These are phyloP conservation scores for Exophiala calicioides DNA, from an alignment of 2,329 filamentous ascomycete genomes.

Conservation along the genomic window DNA sequence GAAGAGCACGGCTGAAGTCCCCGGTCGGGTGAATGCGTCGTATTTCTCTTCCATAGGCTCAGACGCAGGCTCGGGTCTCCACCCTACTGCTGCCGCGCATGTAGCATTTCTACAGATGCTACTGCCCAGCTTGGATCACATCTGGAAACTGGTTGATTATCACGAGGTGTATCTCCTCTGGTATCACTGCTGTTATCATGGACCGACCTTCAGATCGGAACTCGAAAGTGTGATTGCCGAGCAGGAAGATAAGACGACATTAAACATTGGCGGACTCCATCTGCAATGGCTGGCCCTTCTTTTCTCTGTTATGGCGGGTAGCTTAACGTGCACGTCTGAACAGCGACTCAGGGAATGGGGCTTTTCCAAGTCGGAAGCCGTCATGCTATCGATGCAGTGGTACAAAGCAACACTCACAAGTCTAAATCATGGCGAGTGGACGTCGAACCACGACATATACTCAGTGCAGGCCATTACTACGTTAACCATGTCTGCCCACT, in stretches of 20 bases:
- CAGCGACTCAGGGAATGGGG: slow-evolving; percentile 43
- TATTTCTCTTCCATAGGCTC: neutral
- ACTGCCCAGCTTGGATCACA: slow-evolving; percentile 21
- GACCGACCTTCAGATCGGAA: slow-evolving; percentile 22
- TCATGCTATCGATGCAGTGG: slow-evolving; percentile 47
- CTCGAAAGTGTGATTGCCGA: slow-evolving; percentile 18
- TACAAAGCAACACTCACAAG: slow-evolving; percentile 48
- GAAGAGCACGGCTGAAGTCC: neutral
- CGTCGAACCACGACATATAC: slow-evolving; percentile 43
- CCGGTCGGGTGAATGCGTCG: neutral
- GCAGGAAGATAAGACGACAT: slow-evolving; percentile 8
- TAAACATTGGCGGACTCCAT: slow-evolving; percentile 17
- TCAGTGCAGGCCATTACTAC: slow-evolving; percentile 51
- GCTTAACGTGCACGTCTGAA: slow-evolving; percentile 23
- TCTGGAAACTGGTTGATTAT: slow-evolving; percentile 28
- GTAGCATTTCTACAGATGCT: slow-evolving; percentile 25
- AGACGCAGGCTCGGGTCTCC: slow-evolving; percentile 4
- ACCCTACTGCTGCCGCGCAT: slow-evolving; percentile 12
- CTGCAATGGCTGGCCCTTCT: slow-evolving; percentile 29
- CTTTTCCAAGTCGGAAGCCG: slow-evolving; percentile 44
- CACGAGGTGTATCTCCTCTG: slow-evolving; percentile 26
- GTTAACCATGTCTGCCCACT: slow-evolving; percentile 52
- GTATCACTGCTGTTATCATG: slow-evolving; percentile 30
- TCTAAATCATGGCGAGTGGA: slow-evolving; percentile 50
- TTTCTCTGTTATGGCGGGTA: slow-evolving; percentile 29